Base-by-base conservation (phyloP, 2,329 filamentous ascomycete genomes). In the Dissoconium aciculare region DNA sequence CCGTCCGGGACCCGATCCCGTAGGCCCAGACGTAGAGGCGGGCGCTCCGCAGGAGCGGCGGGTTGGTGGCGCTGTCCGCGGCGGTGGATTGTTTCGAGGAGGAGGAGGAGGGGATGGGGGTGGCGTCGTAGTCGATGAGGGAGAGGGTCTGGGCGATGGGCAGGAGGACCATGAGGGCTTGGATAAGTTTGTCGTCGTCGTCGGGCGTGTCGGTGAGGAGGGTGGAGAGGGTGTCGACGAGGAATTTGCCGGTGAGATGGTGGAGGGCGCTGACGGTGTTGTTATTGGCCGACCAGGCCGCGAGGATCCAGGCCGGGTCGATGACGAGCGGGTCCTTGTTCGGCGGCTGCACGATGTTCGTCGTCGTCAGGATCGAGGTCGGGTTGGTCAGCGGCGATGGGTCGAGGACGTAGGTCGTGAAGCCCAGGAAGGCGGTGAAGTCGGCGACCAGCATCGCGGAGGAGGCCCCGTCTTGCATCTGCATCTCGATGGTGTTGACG, bases 331-430 rank as follows among this genome's bases (percentile, higher is more conserved):
- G 10, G 9, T 11, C 16, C 6, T 33, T 36, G 2, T 12, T 28
- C n/a, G 15, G 11, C n/a, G 30, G 39, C n/a, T n/a, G n/a, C n/a
- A n/a, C n/a, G 11, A 41, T 15, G 11, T 29, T 11, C 4, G 16
- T 29, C 5, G 35, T 42, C n/a, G 34, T 26, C 8, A 45, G 40
- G n/a, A 46, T 27, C 5, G 16, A 28, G 11, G 38, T 25, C 10
- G 39, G 41, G 23, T 48, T 50, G 8, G 33, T 35, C 11, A 35
- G 21, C 4, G 36, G 27, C 3, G 39, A 38, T 4, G 45, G 35
- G 28, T 49, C 40, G 17, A 47, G 25, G 11, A 37, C 33, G 35
- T 51, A 51, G 10, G 27, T 39, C 4, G 44, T 43, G 31, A 47
- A 49, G 17, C 26, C 33, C 5, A 33, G 27, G 23, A 39, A 38